Evolutionary conservation across 2,329 filamentous ascomycete genomes (phyloP), one percentile per base, ranked within the genome.

Genomic region (Fusarium verrucosum): DNA sequence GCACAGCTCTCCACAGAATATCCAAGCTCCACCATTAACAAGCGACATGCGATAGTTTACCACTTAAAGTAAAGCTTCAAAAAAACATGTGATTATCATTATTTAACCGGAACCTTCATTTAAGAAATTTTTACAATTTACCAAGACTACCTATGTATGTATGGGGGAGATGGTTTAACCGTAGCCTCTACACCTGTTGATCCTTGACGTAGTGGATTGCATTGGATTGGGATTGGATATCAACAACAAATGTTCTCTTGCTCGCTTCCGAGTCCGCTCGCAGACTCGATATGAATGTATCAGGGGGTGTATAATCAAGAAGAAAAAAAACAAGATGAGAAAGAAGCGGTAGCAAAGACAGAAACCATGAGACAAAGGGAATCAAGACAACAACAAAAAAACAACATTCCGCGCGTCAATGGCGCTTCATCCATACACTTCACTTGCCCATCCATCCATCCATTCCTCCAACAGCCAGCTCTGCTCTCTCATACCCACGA

Each of bases 131-230:
- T 75, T 70, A 73, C 70, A 74, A 74, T 74, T 75, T 73, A 68
- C 68, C 60, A 68, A 69, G 70, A 71, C 74, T 75, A 73, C 74
- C 66, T 76, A 74, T 71, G 63, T 75, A 73, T 75, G 66, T 76
- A 74, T 71, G 63, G 59, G 65, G 70, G 65, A 69, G 68, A 63
- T 65, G 60, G 62, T n/a, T n/a, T n/a, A n/a, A n/a, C 56, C 56
- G 61, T 56, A 53, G 66, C 61, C 72, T 70, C 70, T 62, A 67
- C 69, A 56, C 58, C 62, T 66, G 69, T 66, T 70, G 66, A 70
- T 69, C 65, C 32, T 22, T 13, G 16, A 47, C 28, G 41, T 45
- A n/a, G n/a, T n/a, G n/a, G n/a, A n/a, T n/a, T n/a, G n/a, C n/a
- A n/a, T n/a, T n/a, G n/a, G n/a, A n/a, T n/a, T n/a, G n/a, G 32